Conservation (phyloP, 495 filamentous ascomycete genomes). For the Parathielavia appendiculata region DNA sequence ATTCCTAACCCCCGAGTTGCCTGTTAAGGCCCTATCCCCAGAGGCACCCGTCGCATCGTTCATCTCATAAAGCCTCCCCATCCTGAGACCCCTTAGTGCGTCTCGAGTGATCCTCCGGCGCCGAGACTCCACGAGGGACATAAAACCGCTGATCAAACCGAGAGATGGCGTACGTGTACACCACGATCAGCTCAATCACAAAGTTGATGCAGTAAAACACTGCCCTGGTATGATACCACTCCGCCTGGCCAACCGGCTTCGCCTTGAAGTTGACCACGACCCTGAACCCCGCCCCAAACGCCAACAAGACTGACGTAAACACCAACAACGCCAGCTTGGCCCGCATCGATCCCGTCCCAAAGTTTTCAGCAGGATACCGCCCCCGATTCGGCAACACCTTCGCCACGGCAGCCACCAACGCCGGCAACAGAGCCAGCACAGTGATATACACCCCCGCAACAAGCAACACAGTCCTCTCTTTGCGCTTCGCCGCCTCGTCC, state of each 20-base stretch:
- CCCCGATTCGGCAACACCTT: constrained; percentile 42
- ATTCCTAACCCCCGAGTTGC: neutral
- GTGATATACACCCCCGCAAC: constrained; percentile 63
- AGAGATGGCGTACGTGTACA: constrained; percentile 56
- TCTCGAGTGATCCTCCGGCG: constrained; percentile 40
- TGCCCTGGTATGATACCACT: constrained; percentile 62
- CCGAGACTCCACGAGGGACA: constrained; percentile 51
- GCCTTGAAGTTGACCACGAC: constrained; percentile 53
- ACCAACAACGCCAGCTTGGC: constrained; percentile 62
- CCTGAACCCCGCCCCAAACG: constrained; percentile 67
- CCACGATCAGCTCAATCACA: constrained; percentile 62
- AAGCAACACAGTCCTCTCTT: constrained; percentile 59
- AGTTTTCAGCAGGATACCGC: constrained; percentile 48
- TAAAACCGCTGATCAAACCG: constrained; percentile 71
- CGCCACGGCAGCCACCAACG: constrained; percentile 48
- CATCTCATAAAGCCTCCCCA: neutral
- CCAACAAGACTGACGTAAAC: constrained; percentile 50
- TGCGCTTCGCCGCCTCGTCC: constrained; percentile 40
- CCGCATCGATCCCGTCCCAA: constrained; percentile 62
- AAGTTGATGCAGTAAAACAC: constrained; percentile 82
- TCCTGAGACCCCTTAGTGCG: too few relatives aligned
- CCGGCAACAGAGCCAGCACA: constrained; percentile 69
- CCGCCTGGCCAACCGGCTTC: constrained; percentile 50
- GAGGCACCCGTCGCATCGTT: neutral
- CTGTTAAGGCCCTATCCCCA: neutral